Base-by-base conservation (phyloP, 257 asterid species). In the Penstemon newberryi region DNA sequence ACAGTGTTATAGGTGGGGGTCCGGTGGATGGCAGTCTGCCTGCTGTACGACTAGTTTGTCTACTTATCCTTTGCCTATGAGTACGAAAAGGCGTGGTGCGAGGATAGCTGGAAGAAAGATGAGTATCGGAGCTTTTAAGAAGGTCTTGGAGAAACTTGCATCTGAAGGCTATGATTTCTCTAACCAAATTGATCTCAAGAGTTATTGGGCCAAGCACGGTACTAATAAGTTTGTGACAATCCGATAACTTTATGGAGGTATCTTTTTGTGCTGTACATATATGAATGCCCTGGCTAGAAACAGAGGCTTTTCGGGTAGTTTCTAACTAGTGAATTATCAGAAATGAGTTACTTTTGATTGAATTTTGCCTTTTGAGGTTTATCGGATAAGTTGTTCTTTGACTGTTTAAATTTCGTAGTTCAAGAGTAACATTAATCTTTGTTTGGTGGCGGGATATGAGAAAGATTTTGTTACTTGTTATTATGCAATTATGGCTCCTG, bases 21-120 rank as follows among this genome's bases (percentile, higher is more conserved):
- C 90, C 33, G 97, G 96, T 77, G 97, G 97, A 43, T 91, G 97
- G 97, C 96, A 91, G 67, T 91, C 97, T 0, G 96, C 96, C 39
- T 91, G 97, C 71, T 88, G 96, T 73, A 91, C 96, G 7, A 91
- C 88, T 25, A 81, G 85, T 44, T 12, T 87, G 81, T 91, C 96
- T 36, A 41, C 75, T 10, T 82, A 89, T 71, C 97, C 97, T 3
- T 75, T 89, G 86, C 95, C 96, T 60, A 78, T 87, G 95, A 91
- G 87, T 74, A 71, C 88, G 1, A 91, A 91, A 81, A 78, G 93
- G 50, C 95, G 95, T 1, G 92, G 96, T 45, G 89, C 95, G 0
- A 83, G 97, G 74, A 87, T 91, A 73, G 93, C 97, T 0, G 97
- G 97, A 42, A 73, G 96, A 80, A 88, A 91, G 86, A 91, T 91